Conservation (phyloP, 345 rosid genomes). For the Kandelia obovata region DNA sequence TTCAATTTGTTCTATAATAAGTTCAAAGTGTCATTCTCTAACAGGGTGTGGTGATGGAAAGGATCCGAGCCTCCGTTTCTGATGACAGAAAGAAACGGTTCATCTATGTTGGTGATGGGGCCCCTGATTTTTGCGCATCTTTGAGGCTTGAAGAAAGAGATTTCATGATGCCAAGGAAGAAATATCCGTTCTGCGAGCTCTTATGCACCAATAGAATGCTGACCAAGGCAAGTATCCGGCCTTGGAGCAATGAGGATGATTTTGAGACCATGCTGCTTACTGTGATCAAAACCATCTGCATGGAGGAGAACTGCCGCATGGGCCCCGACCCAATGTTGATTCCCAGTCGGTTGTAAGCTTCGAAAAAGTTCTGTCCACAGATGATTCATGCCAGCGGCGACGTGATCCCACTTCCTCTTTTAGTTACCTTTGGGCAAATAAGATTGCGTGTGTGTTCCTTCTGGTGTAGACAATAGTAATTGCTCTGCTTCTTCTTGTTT, state of each 20-base stretch:
- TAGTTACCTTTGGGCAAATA: no score
- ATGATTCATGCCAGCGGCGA: no score
- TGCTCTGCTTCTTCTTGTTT: background rate
- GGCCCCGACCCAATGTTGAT: conserved; percentile 1
- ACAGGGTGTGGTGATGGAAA: no score
- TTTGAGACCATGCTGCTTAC: conserved; percentile 12
- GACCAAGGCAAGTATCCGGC: conserved; percentile 18
- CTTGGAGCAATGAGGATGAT: conserved; percentile 24
- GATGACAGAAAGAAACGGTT: conserved; percentile 11
- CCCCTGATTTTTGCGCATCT: no score
- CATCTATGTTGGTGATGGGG: background rate
- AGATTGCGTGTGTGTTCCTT: no score
- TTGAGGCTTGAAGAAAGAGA: no score
- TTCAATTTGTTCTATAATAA: no score
- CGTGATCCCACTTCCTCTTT: no score
- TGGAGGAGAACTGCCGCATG: background rate
- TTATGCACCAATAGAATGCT: conserved; percentile 6
- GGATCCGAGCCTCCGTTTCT: no score
- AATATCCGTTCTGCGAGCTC: conserved; percentile 14
- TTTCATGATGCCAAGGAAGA: conserved; percentile 26
- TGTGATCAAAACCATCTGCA: background rate
- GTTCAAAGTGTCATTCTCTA: background rate
- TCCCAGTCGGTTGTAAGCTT: background rate
- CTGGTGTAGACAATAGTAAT: no score
- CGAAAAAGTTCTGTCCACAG: background rate